Base-by-base conservation (phyloP, 345 rosid species). In the Corchorus capsularis region DNA sequence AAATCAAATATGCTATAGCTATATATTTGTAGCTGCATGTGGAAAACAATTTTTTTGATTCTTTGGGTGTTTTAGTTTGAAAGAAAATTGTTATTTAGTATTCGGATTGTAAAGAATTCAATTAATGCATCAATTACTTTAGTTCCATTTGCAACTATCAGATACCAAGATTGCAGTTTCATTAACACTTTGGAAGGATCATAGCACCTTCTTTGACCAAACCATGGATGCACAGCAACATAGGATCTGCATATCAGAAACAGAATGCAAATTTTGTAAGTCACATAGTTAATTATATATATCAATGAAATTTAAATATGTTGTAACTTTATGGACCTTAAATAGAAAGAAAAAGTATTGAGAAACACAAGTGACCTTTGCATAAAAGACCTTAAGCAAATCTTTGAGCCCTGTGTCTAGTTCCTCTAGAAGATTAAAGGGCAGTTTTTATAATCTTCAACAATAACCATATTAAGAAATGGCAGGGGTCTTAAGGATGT, bases 211-310 rank as follows among this genome's bases (percentile, higher is more conserved):
- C 72, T 74, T 50, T 69, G 72, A 62, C 41, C 61, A 77, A 27
- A 75, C 78, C 78, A 63, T 49, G 73, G 80, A 63, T 81, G 80
- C 72, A 69, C 67, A 53, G 63, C 67, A 5, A 47, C 81, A 6
- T 35, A 63, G 47, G 27, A 35, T 60, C 64, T 12, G 64, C 39
- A 12, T 32, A 4, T 27, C 39, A 27, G 64, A 60, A 60, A 32
- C 64, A 60, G 13, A 4, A 5, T 5, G 27, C 6, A 11, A 22
- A 5, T 4, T 20, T 57, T 57, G 20, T 19, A 9, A 20, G 22
- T 19, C 12, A 8, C 4, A 55, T 27, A 27, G 27, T 27, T 6
- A 20, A 56, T 22, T 57, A 15, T 1, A 59, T 57, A 15, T 1
- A 59, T 1, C 6, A 59, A 16, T 27, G 37, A 59, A 27, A 27